These are phyloP conservation scores for Mycogone perniciosa DNA, from an alignment of 2,329 filamentous ascomycete genomes.

Conservation along the genomic window DNA sequence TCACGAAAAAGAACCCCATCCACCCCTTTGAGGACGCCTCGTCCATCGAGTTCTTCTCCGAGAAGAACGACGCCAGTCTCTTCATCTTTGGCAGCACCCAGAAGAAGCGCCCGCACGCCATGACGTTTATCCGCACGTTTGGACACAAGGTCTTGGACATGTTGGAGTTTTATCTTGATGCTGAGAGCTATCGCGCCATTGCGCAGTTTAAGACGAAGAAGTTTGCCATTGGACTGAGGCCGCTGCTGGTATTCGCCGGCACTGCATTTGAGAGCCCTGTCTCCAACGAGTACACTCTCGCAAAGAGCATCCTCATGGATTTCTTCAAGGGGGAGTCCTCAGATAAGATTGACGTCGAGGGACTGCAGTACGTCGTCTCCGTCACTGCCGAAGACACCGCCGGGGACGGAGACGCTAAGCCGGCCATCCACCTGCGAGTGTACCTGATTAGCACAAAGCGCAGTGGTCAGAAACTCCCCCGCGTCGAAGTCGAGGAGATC, in stretches of 20 bases:
- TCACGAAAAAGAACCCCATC: slow-evolving; percentile 94
- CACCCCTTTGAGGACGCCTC: slow-evolving; percentile 89
- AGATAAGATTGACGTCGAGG: slow-evolving; percentile 87
- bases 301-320: slow-evolving; percentile 83
- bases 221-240: slow-evolving; percentile 75
- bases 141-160: slow-evolving; percentile 87
- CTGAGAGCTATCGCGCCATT: slow-evolving; percentile 62
- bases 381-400: slow-evolving; percentile 65
- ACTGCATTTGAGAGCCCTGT: slow-evolving; percentile 80
- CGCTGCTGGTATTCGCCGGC: slow-evolving; percentile 86
- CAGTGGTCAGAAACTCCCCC: slow-evolving; percentile 77
- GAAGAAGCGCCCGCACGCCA: slow-evolving; percentile 91
- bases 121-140: slow-evolving; percentile 80
- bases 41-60: slow-evolving; percentile 88
- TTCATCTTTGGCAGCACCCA: slow-evolving; percentile 77
- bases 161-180: slow-evolving; percentile 81
- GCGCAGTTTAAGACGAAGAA: slow-evolving; percentile 71
- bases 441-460: slow-evolving; percentile 84
- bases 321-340: slow-evolving; percentile 76
- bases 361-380: slow-evolving; percentile 83
- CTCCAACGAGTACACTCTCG: slow-evolving; percentile 70
- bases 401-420: slow-evolving; percentile 41
- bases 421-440: slow-evolving; percentile 61
- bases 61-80: slow-evolving; percentile 90
- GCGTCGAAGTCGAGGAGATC: slow-evolving; percentile 92